Percentiles rank a stretch among this genome's conserved stretches.
These are phyloP conservation scores for Phytophthora sp. DNA, from an alignment of 352 stramenopile species.

Conservation along the genomic window DNA sequence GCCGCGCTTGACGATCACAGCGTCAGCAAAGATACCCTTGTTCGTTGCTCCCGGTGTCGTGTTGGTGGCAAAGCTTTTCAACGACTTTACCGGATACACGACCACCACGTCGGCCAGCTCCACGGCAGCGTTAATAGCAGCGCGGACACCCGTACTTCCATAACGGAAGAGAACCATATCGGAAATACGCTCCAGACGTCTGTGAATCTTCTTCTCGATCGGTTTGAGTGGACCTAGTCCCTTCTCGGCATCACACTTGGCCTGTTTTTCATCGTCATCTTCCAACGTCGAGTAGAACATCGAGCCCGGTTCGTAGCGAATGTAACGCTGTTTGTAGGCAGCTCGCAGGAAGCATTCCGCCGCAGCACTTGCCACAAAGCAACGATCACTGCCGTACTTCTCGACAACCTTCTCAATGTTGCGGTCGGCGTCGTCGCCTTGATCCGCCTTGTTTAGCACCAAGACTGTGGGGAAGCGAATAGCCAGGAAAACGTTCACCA, in stretches of 20 bases:
- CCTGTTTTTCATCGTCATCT: conserved; percentile 56
- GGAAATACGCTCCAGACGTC: conserved; percentile 85
- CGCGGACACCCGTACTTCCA: conserved; percentile 82
- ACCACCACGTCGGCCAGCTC: conserved; percentile 83
- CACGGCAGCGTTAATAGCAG: conserved; percentile 88
- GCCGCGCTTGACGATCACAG: conserved; percentile 73
- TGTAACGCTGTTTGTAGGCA: conserved; percentile 75
- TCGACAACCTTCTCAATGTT: conserved; percentile 91
- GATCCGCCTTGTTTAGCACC: conserved; percentile 91
- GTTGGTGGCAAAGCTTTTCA: conserved; percentile 86
- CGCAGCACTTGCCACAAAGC: conserved; percentile 87
- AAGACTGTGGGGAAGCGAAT: conserved; percentile 89
- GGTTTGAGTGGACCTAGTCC: conserved; percentile 56
- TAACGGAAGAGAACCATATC: conserved; percentile 93
- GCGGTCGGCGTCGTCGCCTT: conserved; percentile 82
- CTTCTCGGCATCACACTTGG: conserved; percentile 33
- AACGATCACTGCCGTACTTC: conserved; percentile 88
- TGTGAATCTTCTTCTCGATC: conserved; percentile 79
- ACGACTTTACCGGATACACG: conserved; percentile 86
- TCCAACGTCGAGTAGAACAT: conserved; percentile 86
- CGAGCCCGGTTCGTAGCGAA: conserved; percentile 85
- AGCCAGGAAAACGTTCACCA: conserved; percentile 81
- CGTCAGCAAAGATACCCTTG: conserved; percentile 82
- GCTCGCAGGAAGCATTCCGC: conserved; percentile 86
- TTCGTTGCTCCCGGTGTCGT: conserved; percentile 39